These are phyloP conservation scores for Physaria fendleri DNA, from an alignment of 345 rosid genomes.

Conservation along the genomic window DNA sequence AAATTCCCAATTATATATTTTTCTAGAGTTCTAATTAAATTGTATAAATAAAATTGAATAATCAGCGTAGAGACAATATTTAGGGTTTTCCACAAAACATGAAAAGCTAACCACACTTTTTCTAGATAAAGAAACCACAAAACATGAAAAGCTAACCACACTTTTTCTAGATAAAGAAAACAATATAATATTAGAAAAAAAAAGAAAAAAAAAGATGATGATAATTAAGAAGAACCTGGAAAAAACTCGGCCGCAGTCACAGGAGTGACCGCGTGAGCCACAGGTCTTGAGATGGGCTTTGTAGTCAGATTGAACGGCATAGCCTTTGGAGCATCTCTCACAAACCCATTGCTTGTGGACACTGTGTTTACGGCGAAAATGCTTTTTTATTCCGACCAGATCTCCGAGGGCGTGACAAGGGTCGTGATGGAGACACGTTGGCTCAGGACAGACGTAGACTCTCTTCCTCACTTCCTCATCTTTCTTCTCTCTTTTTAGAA, in stretches of 20 bases:
- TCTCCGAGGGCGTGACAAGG: conserved; percentile 96
- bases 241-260: conserved; percentile 96
- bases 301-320: conserved; percentile 97
- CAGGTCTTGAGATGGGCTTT: conserved; percentile 98
- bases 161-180: not conserved
- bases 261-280: conserved; percentile 94
- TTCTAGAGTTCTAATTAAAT: not conserved
- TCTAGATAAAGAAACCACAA: not conserved
- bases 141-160: not conserved
- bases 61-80: not conserved
- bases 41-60: not conserved
- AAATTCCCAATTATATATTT: not conserved
- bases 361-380: conserved; percentile 86
- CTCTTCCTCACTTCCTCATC: conserved; percentile 58
- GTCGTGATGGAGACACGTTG: conserved; percentile 85
- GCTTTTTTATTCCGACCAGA: conserved; percentile 96
- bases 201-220: not conserved
- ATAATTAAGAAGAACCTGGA: conserved; percentile 49
- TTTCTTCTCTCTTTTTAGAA: conserved; percentile 67
- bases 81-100: conserved; percentile 8
- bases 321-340: conserved; percentile 78
- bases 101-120: not conserved
- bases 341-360: conserved; percentile 92
- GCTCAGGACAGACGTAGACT: conserved; percentile 92
- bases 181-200: not conserved